Conservation (phyloP, 306 rosid genomes). For the Castanopsis chinensis region DNA sequence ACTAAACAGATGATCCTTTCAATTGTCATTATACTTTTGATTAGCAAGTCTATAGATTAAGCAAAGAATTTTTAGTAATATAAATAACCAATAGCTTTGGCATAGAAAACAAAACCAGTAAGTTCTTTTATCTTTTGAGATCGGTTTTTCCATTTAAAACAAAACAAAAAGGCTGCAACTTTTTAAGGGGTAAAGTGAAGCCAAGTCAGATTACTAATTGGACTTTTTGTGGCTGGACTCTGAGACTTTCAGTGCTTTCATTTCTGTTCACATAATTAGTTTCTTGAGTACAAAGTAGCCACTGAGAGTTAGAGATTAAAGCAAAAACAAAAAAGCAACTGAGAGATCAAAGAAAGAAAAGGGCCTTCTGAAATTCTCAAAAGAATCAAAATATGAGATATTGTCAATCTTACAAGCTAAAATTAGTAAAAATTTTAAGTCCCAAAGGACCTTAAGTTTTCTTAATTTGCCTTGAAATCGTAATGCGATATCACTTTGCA, state of each 20-base stretch:
- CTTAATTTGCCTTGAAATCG: constrained; percentile 7
- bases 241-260: not conserved
- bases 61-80: not conserved
- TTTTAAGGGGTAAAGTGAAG: not conserved
- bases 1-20: not conserved
- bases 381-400: constrained; percentile 30
- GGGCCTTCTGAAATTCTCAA: constrained; percentile 13
- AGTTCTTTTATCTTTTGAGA: not conserved
- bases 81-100: not conserved
- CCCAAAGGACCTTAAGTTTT: constrained; percentile 23
- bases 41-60: not conserved
- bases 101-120: not conserved
- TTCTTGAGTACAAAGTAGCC: not conserved
- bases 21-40: not conserved
- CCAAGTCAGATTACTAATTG: not conserved
- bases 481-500: constrained; percentile 15
- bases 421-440: constrained; percentile 38
- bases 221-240: not conserved
- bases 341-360: constrained; percentile 18
- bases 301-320: not conserved
- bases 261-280: not conserved
- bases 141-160: not conserved
- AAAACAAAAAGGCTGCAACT: not conserved
- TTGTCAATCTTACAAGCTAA: constrained; percentile 40
- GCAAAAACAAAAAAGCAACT: not conserved